Conservation (phyloP, 164 flowering plant genomes). For the Berberis vulgaris region DNA sequence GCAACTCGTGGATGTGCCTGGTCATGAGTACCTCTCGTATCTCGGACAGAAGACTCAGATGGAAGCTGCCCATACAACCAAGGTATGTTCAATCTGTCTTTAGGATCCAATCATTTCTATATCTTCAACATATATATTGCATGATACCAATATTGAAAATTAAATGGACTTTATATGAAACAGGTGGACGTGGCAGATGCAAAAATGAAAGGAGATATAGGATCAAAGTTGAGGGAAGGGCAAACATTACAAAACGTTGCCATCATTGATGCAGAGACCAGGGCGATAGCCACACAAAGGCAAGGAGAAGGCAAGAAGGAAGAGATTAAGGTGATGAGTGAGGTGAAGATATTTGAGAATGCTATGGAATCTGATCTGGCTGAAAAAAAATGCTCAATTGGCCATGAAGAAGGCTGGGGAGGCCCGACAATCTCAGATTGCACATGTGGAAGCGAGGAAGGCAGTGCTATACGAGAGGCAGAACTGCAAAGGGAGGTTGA, state of each 20-base stretch:
- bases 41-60: background rate
- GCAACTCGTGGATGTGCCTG: background rate
- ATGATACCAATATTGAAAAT: no score
- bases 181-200: background rate
- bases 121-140: no score
- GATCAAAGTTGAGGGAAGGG: background rate
- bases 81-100: background rate
- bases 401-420: background rate
- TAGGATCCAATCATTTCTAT: no score
- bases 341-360: background rate
- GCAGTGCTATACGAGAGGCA: background rate
- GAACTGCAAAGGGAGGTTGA: constrained; percentile 2
- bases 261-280: background rate
- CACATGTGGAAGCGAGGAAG: background rate
- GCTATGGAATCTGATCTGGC: background rate
- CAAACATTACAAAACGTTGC: background rate
- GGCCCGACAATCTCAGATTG: background rate
- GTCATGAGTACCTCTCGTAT: background rate
- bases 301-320: background rate
- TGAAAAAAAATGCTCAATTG: background rate
- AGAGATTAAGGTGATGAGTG: background rate
- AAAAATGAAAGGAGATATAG: background rate
- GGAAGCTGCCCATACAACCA: background rate
- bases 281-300: background rate
- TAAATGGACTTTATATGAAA: no score